These are phyloP conservation scores for Bisporella sp. DNA, from an alignment of 2,329 filamentous ascomycete genomes.

Conservation along the genomic window DNA sequence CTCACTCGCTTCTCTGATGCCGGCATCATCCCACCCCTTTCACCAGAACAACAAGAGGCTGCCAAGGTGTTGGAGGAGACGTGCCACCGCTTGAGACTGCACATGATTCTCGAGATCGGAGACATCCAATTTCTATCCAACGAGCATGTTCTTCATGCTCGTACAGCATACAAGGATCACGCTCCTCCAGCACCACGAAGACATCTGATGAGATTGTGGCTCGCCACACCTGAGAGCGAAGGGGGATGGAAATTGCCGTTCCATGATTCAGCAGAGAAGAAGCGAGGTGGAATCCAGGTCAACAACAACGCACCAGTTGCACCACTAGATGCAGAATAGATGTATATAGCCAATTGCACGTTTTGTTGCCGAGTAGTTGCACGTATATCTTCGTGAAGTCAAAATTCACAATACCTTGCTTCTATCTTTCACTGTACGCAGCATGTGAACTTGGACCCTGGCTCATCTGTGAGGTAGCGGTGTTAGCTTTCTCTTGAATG, in stretches of 20 bases:
- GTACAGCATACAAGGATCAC: conserved; percentile 72
- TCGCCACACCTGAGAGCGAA: conserved; percentile 73
- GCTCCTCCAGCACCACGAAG: conserved; percentile 62
- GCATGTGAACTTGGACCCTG: too few relatives aligned
- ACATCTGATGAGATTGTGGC: conserved; percentile 78
- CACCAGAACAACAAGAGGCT: conserved; percentile 61
- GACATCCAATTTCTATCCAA: conserved; percentile 87
- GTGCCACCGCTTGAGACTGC: conserved; percentile 64
- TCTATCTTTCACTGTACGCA: too few relatives aligned
- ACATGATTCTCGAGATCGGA: conserved; percentile 81
- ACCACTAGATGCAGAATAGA: conserved; percentile 69
- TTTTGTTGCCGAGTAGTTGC: too few relatives aligned
- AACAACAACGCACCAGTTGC: conserved; percentile 70
- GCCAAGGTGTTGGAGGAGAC: conserved; percentile 66
- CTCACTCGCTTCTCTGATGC: conserved; percentile 66
- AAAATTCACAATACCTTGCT: too few relatives aligned
- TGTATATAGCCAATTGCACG: not conserved
- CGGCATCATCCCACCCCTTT: conserved; percentile 68
- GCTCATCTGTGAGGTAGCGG: too few relatives aligned
- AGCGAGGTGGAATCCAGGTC: conserved; percentile 83
- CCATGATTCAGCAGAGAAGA: conserved; percentile 74
- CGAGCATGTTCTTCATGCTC: conserved; percentile 70
- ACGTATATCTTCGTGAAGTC: too few relatives aligned
- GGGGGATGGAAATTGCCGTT: conserved; percentile 83
- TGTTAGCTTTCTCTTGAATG: too few relatives aligned